Conservation (phyloP, 2,329 filamentous ascomycete genomes). For the Paracoccidioides brasiliensis region DNA sequence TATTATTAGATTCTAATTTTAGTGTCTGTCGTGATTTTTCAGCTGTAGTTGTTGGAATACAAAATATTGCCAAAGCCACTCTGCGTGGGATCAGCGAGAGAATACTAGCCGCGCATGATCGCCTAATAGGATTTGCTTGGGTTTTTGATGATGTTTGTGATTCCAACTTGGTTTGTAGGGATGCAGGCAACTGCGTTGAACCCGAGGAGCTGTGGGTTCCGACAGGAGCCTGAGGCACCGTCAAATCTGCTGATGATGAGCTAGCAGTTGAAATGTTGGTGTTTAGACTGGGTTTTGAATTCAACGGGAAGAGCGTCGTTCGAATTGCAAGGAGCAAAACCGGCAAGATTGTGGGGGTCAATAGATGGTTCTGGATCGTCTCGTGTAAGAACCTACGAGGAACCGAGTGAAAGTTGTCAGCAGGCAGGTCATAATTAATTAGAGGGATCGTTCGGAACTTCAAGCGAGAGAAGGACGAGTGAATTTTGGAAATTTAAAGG, state of each 20-base stretch:
- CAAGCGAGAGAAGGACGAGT: neutral
- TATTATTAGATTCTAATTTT: neutral
- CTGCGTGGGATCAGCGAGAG: constrained; percentile 31
- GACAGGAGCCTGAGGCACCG: constrained; percentile 12
- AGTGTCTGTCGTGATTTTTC: neutral
- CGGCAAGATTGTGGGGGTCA: constrained; percentile 53
- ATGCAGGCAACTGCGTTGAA: constrained; percentile 2
- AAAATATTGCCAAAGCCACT: constrained; percentile 25
- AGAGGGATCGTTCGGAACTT: neutral
- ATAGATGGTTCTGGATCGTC: constrained; percentile 44
- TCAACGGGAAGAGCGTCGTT: constrained; percentile 63
- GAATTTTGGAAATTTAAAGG: constrained; percentile 1
- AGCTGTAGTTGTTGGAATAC: constrained; percentile 4
- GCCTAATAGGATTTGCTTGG: constrained; percentile 30
- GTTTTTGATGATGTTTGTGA: constrained; percentile 14
- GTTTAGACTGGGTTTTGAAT: constrained; percentile 6
- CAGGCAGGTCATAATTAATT: neutral
- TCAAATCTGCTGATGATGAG: neutral
- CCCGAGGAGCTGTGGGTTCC: constrained; percentile 13
- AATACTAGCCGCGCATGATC: constrained; percentile 31
- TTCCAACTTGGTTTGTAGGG: constrained; percentile 6
- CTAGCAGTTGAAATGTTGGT: neutral
- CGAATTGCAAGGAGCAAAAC: constrained; percentile 49
- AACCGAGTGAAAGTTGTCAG: neutral
- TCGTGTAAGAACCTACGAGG: constrained; percentile 31